Base-by-base conservation (phyloP, 1,139 yeast species). In the Hanseniaspora uvarum region DNA sequence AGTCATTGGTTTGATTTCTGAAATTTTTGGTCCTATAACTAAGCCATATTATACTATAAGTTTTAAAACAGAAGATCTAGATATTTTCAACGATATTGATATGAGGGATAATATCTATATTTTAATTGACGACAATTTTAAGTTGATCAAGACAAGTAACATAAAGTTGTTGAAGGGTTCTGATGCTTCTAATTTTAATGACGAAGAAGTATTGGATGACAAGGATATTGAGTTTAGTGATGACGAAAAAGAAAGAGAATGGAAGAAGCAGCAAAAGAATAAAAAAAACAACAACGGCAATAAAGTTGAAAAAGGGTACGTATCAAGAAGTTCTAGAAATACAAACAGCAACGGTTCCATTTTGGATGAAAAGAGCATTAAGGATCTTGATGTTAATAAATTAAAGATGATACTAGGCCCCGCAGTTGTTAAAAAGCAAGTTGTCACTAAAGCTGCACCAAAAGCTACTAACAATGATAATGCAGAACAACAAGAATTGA, bases 211-310 rank as follows among this genome's bases (percentile, higher is more conserved):
- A 24, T 19, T 43, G 8, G 89, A 96, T 0, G 86, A 80, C 60
- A 94, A 85, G 40, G 97, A 92, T 65, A 96, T 87, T 65, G 97
- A 92, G 62, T 92, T 83, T 53, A 86, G 96, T 0, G 97, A 92
- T 64, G 97, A 92, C 68, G 96, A 89, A 65, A 76, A 76, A 60
- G 97, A 89, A 57, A 68, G 70, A 55, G 66, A 62, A 48, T 65
- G 59, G 52, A 72, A 71, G 57, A 69, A 68, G 57, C 64, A 64
- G 51, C 80, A 79, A 62, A 86, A 80, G 62, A 73, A 76, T 19
- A 71, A 73, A 53, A 75, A 72, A 59, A 72, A 72, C 55, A 69
- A 71, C 24, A 54, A 41, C 23, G 47, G 40, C n/a, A 50, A 16
- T 11, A 56, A 19, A 50, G 52, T 34, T 33, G 46, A 21, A 56